A percentile compares a stretch with the other conserved stretches of the same genome.
Conservation (phyloP, 805 yeast species). For the Wickerhamia fluorescens region DNA sequence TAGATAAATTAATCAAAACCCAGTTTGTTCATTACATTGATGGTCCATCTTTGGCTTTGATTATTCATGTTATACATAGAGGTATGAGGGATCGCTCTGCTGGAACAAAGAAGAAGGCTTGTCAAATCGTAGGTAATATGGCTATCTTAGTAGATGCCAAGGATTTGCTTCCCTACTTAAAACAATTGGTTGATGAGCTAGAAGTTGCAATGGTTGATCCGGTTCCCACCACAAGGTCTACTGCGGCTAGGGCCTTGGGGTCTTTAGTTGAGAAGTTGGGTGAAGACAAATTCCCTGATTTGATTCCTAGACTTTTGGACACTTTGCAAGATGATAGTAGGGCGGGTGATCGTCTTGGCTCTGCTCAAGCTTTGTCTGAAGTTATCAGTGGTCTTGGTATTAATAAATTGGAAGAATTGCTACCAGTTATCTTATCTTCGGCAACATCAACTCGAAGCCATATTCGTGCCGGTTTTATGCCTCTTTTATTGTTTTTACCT, state of each 20-base stretch:
- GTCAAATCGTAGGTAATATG: constrained; percentile 99
- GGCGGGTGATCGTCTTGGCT: constrained; percentile 90
- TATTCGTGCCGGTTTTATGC: constrained; percentile 89
- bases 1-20: constrained; percentile 79
- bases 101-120: constrained; percentile 81
- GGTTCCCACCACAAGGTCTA: constrained; percentile 93
- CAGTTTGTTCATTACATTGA: constrained; percentile 97
- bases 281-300: constrained; percentile 89
- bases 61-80: constrained; percentile 89
- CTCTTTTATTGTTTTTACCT: constrained; percentile 80
- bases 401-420: constrained; percentile 76
- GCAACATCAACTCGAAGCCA: constrained; percentile 61
- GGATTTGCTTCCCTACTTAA: constrained; percentile 80
- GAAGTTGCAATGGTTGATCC: constrained; percentile 98
- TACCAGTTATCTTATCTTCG: constrained; percentile 71
- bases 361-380: constrained; percentile 95
- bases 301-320: constrained; percentile 71
- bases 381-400: constrained; percentile 90
- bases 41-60: constrained; percentile 93
- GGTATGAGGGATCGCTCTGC: constrained; percentile 97
- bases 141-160: constrained; percentile 86
- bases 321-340: constrained; percentile 71
- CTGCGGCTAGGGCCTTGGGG: constrained; percentile 96
- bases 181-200: constrained; percentile 69
- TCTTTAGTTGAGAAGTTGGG: constrained; percentile 94